A percentile compares a stretch with the other conserved stretches of the same genome.
These are phyloP conservation scores for Hypholoma fasciculare DNA, from an alignment of 768 basidiomycete species.

Conservation along the genomic window DNA sequence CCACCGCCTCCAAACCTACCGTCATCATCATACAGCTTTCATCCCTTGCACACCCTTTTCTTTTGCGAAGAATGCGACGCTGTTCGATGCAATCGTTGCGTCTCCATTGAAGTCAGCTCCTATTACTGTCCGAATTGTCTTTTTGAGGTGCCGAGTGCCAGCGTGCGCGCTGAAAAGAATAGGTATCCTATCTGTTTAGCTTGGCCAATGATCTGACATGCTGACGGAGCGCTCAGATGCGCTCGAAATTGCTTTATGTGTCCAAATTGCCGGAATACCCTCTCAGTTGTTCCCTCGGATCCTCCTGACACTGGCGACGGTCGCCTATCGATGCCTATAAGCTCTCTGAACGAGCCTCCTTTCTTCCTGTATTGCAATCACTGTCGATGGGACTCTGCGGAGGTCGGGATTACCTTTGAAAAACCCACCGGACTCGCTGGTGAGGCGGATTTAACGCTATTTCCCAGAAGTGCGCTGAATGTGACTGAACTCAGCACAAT, in stretches of 20 bases:
- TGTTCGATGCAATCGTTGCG: constrained; percentile 90
- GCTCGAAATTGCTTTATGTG: constrained; percentile 98
- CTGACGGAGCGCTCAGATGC: constrained; percentile 58
- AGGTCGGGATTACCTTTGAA: constrained; percentile 91
- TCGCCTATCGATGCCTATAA: constrained; percentile 51
- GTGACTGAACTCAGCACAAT: constrained; percentile 58
- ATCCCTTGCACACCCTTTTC: constrained; percentile 82
- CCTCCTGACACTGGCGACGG: constrained; percentile 64
- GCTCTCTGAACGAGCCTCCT: constrained; percentile 77
- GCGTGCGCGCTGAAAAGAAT: constrained; percentile 97
- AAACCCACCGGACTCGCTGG: constrained; percentile 96
- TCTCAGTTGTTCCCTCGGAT: constrained; percentile 91
- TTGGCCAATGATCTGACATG: not conserved
- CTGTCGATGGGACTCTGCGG: constrained; percentile 93
- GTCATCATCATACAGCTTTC: constrained; percentile 81
- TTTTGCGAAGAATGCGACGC: constrained; percentile 99
- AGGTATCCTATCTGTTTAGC: constrained; percentile 48
- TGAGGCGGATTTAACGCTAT: constrained; percentile 31
- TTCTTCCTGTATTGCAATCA: constrained; percentile 91
- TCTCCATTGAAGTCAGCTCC: constrained; percentile 89
- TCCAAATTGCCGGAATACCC: constrained; percentile 87
- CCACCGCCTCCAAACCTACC: constrained; percentile 76
- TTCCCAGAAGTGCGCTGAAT: not conserved
- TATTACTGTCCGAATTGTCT: constrained; percentile 99
- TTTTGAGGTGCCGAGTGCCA: constrained; percentile 97